Conservation (phyloP, 768 basidiomycete genomes). For the Peribolospora kevripleyi region DNA sequence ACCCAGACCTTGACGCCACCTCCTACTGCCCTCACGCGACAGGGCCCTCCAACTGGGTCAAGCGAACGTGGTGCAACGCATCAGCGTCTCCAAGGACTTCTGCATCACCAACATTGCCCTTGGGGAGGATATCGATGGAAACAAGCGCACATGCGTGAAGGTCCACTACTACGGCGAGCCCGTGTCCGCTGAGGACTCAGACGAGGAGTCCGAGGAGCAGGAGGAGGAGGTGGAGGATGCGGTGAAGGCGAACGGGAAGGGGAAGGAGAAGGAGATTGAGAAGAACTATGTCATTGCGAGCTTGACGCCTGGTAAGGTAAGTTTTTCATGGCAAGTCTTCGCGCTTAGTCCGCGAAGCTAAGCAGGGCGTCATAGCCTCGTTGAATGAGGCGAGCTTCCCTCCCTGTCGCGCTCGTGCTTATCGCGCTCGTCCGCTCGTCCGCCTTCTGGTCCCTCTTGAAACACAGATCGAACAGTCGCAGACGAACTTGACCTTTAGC, state of each 20-base stretch:
- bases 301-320: conserved; percentile 3
- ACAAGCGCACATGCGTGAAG: background rate
- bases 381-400: too few species aligned
- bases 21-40: too few species aligned
- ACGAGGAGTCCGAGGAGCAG: conserved; percentile 8
- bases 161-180: background rate
- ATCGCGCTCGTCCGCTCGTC: too few species aligned
- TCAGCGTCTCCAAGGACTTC: too few species aligned
- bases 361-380: too few species aligned
- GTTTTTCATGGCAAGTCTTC: background rate
- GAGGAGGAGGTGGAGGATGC: conserved; percentile 17
- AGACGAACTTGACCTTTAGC: conserved; percentile 3
- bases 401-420: too few species aligned
- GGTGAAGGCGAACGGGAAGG: conserved; percentile 14
- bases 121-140: background rate
- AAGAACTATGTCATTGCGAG: background rate
- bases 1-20: too few species aligned
- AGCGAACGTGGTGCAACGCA: too few species aligned
- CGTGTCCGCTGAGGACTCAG: conserved; percentile 5
- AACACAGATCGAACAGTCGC: conserved; percentile 5
- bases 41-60: too few species aligned
- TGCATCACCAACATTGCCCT: too few species aligned
- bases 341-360: background rate
- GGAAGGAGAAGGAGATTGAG: conserved; percentile 14
- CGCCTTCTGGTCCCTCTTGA: background rate